Conservation (phyloP, 1,284 basidiomycete species). For the Melampsora americana region DNA sequence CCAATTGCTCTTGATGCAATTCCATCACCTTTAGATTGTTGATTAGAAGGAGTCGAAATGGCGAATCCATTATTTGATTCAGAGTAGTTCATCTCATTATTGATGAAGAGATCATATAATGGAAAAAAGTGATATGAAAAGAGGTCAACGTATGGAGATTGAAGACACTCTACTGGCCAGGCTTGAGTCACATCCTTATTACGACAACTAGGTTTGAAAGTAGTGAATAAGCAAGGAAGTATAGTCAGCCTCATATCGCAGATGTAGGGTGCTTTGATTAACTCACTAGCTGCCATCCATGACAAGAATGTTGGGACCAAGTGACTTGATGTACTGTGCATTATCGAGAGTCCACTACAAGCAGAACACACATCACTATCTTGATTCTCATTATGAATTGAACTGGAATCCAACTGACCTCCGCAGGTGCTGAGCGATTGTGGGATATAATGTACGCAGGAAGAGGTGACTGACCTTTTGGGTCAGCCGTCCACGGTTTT, state of each 20-base stretch:
- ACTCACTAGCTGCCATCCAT: slow-evolving; percentile 43
- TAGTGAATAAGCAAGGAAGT: background rate
- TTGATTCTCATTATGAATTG: too few relatives aligned
- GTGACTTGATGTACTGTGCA: slow-evolving; percentile 17
- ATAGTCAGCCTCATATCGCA: background rate
- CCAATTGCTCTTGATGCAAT: slow-evolving; percentile 83
- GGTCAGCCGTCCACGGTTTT: too few relatives aligned
- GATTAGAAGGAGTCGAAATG: slow-evolving; percentile 83
- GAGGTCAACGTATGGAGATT: slow-evolving; percentile 30
- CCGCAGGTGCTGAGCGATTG: too few relatives aligned
- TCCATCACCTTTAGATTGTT: slow-evolving; percentile 90
- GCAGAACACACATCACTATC: too few relatives aligned
- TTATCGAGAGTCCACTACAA: slow-evolving; percentile 36
- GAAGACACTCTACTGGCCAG: slow-evolving; percentile 23
- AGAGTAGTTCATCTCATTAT: too few relatives aligned
- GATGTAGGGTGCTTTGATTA: too few relatives aligned
- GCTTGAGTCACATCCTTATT: background rate
- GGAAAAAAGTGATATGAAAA: slow-evolving; percentile 40
- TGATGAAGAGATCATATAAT: too few relatives aligned
- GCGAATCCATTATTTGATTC: slow-evolving; percentile 93
- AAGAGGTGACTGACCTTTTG: too few relatives aligned
- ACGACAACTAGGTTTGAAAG: slow-evolving; percentile 7
- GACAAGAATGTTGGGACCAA: slow-evolving; percentile 31
- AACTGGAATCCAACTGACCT: too few relatives aligned
- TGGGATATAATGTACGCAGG: too few relatives aligned